phyloP scores from a whole-genome alignment of 805 yeast genomes.

The Pichia sporocuriosa region DNA sequence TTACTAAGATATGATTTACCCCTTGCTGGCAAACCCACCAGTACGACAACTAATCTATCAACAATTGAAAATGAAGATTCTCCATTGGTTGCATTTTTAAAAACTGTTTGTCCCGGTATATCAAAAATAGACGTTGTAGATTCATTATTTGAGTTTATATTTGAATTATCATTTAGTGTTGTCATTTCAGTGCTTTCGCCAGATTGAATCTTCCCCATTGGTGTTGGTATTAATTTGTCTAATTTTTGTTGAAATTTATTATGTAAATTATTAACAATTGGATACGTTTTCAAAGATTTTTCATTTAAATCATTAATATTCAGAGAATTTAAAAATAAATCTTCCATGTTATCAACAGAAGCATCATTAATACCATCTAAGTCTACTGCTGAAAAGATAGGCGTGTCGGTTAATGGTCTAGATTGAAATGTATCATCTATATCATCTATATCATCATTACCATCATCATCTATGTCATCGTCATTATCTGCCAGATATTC shows the following conservation, averaged over 20 bases:
- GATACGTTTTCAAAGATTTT: too few relatives aligned
- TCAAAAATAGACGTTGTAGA: constrained; percentile 53
- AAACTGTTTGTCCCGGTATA: constrained; percentile 74
- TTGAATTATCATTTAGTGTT: constrained; percentile 3
- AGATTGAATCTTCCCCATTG: constrained; percentile 7
- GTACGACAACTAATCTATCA: constrained; percentile 84
- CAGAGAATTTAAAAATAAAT: too few relatives aligned
- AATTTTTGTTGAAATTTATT: neutral
- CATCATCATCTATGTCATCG: neutral
- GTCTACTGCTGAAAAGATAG: constrained; percentile 34
- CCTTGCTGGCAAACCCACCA: constrained; percentile 95
- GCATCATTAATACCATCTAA: constrained; percentile 21
- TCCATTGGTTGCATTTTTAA: constrained; percentile 74
- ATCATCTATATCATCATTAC: constrained; percentile 1
- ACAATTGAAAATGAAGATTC: constrained; percentile 40
- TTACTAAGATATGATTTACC: constrained; percentile 93
- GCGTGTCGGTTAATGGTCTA: constrained; percentile 72
- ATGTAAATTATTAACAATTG: constrained; percentile 5
- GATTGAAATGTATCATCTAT: constrained; percentile 40
- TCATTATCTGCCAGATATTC: too few relatives aligned
- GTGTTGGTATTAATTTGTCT: constrained; percentile 1
- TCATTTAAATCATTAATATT: too few relatives aligned
- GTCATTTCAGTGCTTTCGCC: constrained; percentile 3
- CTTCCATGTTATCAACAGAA: too few relatives aligned
- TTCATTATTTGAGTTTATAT: neutral